Evolutionary conservation across 352 stramenopile species (phyloP), one percentile per base, ranked within the genome.

Genomic region (Globisporangium apiculatum): DNA sequence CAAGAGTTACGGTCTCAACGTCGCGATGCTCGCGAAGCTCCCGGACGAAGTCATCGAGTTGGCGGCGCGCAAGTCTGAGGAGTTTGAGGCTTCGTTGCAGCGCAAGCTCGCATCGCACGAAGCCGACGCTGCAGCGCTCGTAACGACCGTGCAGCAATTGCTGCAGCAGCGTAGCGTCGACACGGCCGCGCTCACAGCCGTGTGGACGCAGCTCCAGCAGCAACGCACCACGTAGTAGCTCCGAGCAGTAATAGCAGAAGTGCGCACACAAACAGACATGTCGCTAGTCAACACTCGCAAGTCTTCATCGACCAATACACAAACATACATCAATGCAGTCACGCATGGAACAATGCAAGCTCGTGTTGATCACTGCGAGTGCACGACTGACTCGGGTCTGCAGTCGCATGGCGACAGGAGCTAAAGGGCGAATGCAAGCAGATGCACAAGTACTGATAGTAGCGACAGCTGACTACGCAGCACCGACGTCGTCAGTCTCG

Each of bases 1-100:
- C 15, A 99, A 99, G 72, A 98, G 87, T 58, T 99, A 99, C 73
- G 98, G 98, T 57, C 93, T 99, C 62, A 99, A 99, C 70, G 97
- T 99, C 8, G 98, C 98, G 8, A 92, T 97, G 69, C 80, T 99
- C 15, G 97, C 98, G 9, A 93, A 95, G 54, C 83, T 99, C 4
- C 97, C 97, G 0, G 76, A 98, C 46, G 80, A 97, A 67, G 96
- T 99, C 43, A 83, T 99, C 41, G 67, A 91, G 18, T 90, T 88
- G 43, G 96, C 96, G 0, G 91, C 88, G 18, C 79, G 78, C 54
- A 95, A 98, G 52, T 97, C 87, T 60, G 71, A 83, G 48, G 83
- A 96, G 57, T 98, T 99, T 60, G 84, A 94, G 64, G 60, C 71
- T 2, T 88, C 81, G 8, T 70, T 94, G 36, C 76, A 89, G 54